Base-by-base conservation (phyloP, 2,329 filamentous ascomycete genomes). In the Aspergillus sp. region DNA sequence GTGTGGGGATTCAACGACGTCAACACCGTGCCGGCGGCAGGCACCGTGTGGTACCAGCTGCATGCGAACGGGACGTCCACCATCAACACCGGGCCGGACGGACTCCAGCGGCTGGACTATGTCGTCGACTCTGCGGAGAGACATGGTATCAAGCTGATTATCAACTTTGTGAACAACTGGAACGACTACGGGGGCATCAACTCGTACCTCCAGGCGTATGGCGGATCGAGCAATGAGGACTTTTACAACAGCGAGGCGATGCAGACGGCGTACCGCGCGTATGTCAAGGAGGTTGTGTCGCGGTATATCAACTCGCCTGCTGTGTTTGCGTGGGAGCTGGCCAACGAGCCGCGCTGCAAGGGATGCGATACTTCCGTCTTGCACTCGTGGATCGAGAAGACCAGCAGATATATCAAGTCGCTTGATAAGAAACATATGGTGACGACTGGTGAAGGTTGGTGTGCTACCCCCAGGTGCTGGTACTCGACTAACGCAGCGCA, bases 111-210 rank as follows among this genome's bases (percentile, higher is more conserved):
- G 11, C 79, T 88, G 2, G 86, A 88, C 63, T 82, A 82, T 49
- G 83, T 88, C 1, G 84, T 88, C 49, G 65, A 76, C 34, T 74
- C 80, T 0, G 85, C 85, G 4, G 83, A 86, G 66, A 74, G 75
- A 50, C 75, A 81, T 49, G 81, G 80, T 3, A 75, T 88, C 59
- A 85, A 86, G 66, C 72, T 88, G 4, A 85, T 88, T 55, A 83
- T 70, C 51, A 68, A 67, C 54, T 70, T 69, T 36, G 82, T 88
- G 50, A 88, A 88, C 71, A 83, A 88, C 71, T 89, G 85, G 85
- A 75, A 75, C 45, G 86, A 88, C 62, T 88, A 86, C 41, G 85
- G 85, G 23, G 84, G 85, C 44, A 86, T 87, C 70, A 73, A 76
- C 13, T 80, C 81, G 1, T 87, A 86, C 60, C 76, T 78, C 42